Conservation (phyloP, 108 stramenopile genomes). For the Stephanodiscus triporus region DNA sequence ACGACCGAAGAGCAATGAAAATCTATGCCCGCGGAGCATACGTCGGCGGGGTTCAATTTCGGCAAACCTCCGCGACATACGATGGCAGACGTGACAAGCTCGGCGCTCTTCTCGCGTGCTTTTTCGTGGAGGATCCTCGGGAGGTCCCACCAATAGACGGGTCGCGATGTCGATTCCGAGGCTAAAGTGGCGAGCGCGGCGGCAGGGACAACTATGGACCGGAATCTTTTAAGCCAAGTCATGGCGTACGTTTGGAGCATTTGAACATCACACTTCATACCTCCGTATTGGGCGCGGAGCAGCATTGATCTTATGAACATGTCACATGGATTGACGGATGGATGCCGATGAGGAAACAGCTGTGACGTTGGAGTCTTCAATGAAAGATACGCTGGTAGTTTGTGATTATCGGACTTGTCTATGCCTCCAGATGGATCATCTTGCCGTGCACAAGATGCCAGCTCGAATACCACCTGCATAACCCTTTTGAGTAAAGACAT, state of each 20-base stretch:
- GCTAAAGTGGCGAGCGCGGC: background rate
- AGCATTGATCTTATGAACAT: constrained; percentile 67
- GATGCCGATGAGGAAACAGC: constrained; percentile 14
- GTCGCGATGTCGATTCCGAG: constrained; percentile 1
- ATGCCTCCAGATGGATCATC: constrained; percentile 39
- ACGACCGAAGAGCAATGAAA: constrained; percentile 86
- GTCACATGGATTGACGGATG: constrained; percentile 17
- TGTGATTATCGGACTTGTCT: background rate
- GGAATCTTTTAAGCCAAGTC: constrained; percentile 66
- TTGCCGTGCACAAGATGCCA: constrained; percentile 72
- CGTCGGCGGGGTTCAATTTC: constrained; percentile 51
- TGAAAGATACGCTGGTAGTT: constrained; percentile 23
- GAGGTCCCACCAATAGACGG: constrained; percentile 49
- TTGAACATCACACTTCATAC: constrained; percentile 75
- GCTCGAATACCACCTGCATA: constrained; percentile 76
- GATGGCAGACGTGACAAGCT: constrained; percentile 30
- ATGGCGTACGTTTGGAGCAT: constrained; percentile 68
- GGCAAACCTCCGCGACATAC: constrained; percentile 24
- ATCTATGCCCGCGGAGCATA: constrained; percentile 72
- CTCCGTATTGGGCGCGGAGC: constrained; percentile 76
- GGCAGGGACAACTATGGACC: constrained; percentile 5
- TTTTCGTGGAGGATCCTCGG: constrained; percentile 45
- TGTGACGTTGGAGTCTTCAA: constrained; percentile 24
- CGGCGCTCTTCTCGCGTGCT: constrained; percentile 28
- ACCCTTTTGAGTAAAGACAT: constrained; percentile 44